phyloP scores from a whole-genome alignment of 208 protist genomes.

The Acanthamoeba castellanii region DNA sequence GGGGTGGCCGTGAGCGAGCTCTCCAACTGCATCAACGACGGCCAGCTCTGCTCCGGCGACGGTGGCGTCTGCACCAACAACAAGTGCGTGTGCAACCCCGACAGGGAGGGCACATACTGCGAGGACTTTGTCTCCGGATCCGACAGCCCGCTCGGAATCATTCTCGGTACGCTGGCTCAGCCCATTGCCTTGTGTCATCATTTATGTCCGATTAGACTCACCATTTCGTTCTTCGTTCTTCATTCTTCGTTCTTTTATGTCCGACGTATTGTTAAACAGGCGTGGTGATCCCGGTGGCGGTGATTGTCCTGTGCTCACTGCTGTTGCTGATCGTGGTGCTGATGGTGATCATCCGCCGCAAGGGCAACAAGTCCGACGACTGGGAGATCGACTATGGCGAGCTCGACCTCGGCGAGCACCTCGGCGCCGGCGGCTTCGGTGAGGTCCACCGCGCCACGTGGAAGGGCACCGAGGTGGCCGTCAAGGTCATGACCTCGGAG shows the following conservation, averaged over 20 bases:
- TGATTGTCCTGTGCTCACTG: neutral
- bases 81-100: conserved; percentile 8
- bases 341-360: neutral
- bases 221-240: neutral
- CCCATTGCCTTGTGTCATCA: neutral
- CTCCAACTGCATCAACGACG: neutral
- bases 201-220: neutral
- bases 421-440: conserved; percentile 47
- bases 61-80: neutral
- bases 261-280: neutral
- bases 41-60: conserved; percentile 8
- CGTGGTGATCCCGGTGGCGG: neutral
- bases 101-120: neutral
- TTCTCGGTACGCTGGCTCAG: neutral
- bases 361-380: conserved; percentile 10
- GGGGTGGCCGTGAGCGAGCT: neutral
- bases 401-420: conserved; percentile 1
- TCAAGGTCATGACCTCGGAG: conserved; percentile 54
- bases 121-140: neutral
- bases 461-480: conserved; percentile 72
- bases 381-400: conserved; percentile 55
- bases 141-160: neutral
- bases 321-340: neutral
- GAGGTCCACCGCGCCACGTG: conserved; percentile 34
- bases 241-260: too few relatives aligned